These are phyloP conservation scores for Jatropha multifida DNA, from an alignment of 441 rosid species.

Conservation along the genomic window DNA sequence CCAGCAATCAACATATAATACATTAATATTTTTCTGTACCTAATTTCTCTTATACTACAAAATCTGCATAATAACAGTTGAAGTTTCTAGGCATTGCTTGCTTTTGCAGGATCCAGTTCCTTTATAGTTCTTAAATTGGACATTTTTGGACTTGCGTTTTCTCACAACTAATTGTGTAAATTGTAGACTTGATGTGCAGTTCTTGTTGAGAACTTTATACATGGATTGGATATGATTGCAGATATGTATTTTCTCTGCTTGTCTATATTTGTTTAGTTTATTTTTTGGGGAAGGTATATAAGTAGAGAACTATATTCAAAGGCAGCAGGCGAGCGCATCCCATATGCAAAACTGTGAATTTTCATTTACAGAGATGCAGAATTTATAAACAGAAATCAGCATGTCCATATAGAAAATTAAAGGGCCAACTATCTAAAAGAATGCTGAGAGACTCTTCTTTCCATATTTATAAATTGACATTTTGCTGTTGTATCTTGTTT, in stretches of 20 bases:
- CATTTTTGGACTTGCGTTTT: neutral
- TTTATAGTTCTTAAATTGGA: neutral
- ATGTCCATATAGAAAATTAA: neutral
- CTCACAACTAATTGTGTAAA: neutral
- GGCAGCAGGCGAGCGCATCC: neutral
- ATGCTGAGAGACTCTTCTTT: neutral
- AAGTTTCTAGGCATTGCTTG: neutral
- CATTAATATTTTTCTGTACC: neutral
- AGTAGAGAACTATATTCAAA: neutral
- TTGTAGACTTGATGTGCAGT: neutral
- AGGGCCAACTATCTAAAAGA: neutral
- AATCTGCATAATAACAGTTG: conserved; percentile 4
- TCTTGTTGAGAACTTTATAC: neutral
- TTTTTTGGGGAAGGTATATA: neutral
- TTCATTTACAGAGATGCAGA: neutral
- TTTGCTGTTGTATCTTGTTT: conserved; percentile 1
- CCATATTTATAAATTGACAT: neutral
- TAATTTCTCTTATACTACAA: neutral
- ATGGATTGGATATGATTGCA: neutral
- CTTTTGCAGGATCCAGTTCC: neutral
- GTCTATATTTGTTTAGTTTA: neutral
- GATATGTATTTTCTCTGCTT: neutral
- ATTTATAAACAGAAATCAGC: neutral
- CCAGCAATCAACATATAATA: neutral
- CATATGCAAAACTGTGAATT: neutral